These are phyloP conservation scores for Raffaelea deltoideospora DNA, from an alignment of 2,329 filamentous ascomycete species.

Conservation along the genomic window DNA sequence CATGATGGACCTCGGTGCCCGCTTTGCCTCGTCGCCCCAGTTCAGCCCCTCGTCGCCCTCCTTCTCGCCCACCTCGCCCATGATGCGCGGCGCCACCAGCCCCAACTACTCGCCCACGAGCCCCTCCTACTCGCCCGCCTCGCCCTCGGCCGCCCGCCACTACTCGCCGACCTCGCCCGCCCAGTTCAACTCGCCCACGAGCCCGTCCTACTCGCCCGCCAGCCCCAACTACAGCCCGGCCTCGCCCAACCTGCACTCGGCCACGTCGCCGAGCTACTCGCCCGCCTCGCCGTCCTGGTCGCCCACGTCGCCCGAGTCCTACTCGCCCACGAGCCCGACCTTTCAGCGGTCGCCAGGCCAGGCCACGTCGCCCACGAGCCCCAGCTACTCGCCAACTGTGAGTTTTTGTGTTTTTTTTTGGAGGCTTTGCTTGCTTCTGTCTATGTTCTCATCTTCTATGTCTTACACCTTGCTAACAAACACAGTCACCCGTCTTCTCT, in stretches of 20 bases:
- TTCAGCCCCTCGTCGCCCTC: constrained; percentile 50
- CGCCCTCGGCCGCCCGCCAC: constrained; percentile 38
- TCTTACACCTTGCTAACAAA: neutral
- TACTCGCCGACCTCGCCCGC: constrained; percentile 59
- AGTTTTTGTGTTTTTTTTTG: too few relatives aligned
- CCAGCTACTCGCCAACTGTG: constrained; percentile 55
- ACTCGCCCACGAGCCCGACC: constrained; percentile 48
- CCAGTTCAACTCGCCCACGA: constrained; percentile 60
- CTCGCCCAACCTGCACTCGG: constrained; percentile 39
- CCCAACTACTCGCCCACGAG: constrained; percentile 52
- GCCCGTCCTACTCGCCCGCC: constrained; percentile 56
- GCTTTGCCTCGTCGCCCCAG: constrained; percentile 39
- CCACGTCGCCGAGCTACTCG: constrained; percentile 46
- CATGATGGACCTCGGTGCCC: constrained; percentile 36
- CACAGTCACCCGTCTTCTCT: constrained; percentile 28
- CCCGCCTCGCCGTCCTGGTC: constrained; percentile 66
- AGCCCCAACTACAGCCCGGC: constrained; percentile 60
- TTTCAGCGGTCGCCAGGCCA: constrained; percentile 40
- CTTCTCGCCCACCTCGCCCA: constrained; percentile 47
- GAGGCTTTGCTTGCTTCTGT: too few relatives aligned
- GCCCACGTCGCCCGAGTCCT: constrained; percentile 52
- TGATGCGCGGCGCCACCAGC: constrained; percentile 37
- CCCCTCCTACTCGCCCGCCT: constrained; percentile 49
- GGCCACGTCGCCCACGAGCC: constrained; percentile 47
- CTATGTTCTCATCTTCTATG: too few relatives aligned